phyloP scores from a whole-genome alignment of 2,329 filamentous ascomycete species.

The Coniella lustricola region DNA sequence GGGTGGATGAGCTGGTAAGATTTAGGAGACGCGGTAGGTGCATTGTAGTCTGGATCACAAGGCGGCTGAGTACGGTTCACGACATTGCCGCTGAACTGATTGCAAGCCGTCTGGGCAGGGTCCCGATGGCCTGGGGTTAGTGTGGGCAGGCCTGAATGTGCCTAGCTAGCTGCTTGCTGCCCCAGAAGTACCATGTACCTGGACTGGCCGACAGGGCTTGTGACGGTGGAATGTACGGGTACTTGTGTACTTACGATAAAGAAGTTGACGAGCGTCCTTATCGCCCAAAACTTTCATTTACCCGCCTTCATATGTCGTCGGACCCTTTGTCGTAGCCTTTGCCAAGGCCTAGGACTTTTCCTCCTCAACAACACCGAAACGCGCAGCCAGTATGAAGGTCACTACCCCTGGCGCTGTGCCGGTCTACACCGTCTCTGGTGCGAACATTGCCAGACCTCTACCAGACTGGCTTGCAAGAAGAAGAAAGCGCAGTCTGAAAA shows the following conservation, averaged over 20 bases:
- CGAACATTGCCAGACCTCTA: slow-evolving; percentile 76
- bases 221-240: background rate
- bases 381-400: slow-evolving; percentile 58
- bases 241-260: slow-evolving; percentile 2
- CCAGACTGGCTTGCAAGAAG: slow-evolving; percentile 93
- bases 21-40: background rate
- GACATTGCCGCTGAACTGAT: background rate
- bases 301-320: too few relatives aligned
- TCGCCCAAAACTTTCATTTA: slow-evolving; percentile 9
- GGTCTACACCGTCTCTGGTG: slow-evolving; percentile 92
- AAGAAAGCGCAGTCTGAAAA: slow-evolving; percentile 84
- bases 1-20: background rate
- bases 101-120: background rate
- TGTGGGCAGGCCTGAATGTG: too few relatives aligned
- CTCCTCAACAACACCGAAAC: background rate
- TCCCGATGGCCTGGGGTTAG: background rate
- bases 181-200: background rate
- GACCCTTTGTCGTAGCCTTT: background rate
- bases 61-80: slow-evolving; percentile 4
- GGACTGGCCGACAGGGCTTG: background rate
- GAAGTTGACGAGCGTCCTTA: background rate
- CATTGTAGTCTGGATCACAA: background rate
- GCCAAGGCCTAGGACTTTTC: background rate
- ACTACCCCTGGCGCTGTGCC: slow-evolving; percentile 74
- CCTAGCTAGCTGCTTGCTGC: too few relatives aligned